These are phyloP conservation scores for Rhodotorula glutinis DNA, from an alignment of 1,284 basidiomycete genomes.

Conservation along the genomic window DNA sequence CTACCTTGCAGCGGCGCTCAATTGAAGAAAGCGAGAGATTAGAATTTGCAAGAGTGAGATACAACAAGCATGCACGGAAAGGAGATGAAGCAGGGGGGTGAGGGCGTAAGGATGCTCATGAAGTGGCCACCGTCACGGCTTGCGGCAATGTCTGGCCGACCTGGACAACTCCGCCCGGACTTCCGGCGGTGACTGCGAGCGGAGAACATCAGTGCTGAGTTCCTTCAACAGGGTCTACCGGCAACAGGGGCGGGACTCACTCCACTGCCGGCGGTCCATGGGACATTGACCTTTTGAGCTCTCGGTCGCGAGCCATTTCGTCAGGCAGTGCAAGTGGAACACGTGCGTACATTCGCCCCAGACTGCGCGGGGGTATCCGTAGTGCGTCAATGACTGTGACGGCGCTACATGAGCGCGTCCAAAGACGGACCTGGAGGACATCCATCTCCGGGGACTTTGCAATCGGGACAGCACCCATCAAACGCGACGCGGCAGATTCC, in stretches of 20 bases:
- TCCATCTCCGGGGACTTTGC: slow-evolving; percentile 93
- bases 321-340: slow-evolving; percentile 60
- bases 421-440: slow-evolving; percentile 80
- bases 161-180: background rate
- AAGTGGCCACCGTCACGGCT: background rate
- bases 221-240: background rate
- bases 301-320: slow-evolving; percentile 87
- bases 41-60: no score
- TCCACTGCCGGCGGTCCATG: slow-evolving; percentile 87
- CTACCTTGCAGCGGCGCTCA: no score
- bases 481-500: slow-evolving; percentile 88
- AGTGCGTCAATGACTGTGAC: no score
- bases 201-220: background rate
- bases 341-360: slow-evolving; percentile 95
- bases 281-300: slow-evolving; percentile 88
- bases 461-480: slow-evolving; percentile 87
- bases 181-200: background rate
- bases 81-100: no score
- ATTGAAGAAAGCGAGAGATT: no score
- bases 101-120: no score
- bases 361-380: slow-evolving; percentile 56
- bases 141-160: background rate
- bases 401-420: no score
- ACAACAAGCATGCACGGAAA: no score
- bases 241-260: slow-evolving; percentile 55